Conservation (phyloP, 1,284 basidiomycete species). For the Cryptococcus wingfieldii region DNA sequence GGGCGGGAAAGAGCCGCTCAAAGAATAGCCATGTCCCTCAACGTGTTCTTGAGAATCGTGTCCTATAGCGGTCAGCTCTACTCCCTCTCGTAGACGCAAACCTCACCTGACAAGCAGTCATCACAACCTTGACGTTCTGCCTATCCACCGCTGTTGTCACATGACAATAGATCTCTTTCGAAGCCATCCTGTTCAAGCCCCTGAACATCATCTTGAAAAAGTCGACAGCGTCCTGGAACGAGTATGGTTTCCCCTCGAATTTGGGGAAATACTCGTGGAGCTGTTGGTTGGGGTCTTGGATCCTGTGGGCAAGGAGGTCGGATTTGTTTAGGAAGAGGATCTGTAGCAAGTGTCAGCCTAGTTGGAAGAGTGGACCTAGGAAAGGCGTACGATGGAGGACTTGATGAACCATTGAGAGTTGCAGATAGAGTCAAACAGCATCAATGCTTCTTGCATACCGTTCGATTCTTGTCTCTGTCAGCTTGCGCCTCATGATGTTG, state of each 20-base stretch:
- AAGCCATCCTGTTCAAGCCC: conserved; percentile 72
- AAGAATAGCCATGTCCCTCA: conserved; percentile 23
- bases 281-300: conserved; percentile 62
- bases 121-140: conserved; percentile 24
- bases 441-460: conserved; percentile 97
- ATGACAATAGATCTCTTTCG: conserved; percentile 75
- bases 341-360: conserved; percentile 29
- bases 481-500: background rate
- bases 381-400: conserved; percentile 71
- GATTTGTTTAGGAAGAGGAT: conserved; percentile 89
- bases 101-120: conserved; percentile 19
- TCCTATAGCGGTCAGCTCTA: conserved; percentile 2
- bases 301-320: conserved; percentile 80
- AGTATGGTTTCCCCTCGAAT: conserved; percentile 53
- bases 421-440: conserved; percentile 91
- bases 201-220: conserved; percentile 88
- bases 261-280: conserved; percentile 80
- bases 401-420: conserved; percentile 82
- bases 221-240: conserved; percentile 32
- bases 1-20: conserved; percentile 1
- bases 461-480: conserved; percentile 65
- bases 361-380: background rate
- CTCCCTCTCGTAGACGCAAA: background rate
- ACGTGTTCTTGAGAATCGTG: conserved; percentile 14
- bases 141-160: conserved; percentile 28